Conservation (phyloP, 306 rosid species). For the Cucumis melo region DNA sequence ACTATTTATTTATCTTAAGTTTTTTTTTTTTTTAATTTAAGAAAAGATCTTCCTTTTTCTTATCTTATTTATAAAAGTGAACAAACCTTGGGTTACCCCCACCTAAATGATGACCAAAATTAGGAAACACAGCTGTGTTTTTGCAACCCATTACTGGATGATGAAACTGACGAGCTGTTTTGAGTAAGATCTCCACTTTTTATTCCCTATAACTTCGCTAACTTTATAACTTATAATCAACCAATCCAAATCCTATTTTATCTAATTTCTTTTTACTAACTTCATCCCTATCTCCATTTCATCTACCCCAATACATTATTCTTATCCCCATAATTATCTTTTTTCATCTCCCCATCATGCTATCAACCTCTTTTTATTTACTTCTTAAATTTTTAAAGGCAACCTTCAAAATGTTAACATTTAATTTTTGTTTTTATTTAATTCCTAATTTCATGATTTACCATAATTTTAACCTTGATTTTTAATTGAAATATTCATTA, state of each 20-base stretch:
- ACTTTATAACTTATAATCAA: no score
- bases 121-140: neutral
- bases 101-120: neutral
- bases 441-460: no score
- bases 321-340: no score
- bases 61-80: neutral
- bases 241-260: neutral
- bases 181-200: neutral
- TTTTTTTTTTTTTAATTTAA: neutral
- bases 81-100: neutral
- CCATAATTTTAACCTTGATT: no score
- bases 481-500: no score
- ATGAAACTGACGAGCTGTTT: neutral
- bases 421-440: no score
- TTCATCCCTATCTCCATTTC: neutral
- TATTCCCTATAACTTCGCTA: neutral
- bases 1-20: neutral
- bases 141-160: neutral
- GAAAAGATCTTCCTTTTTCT: neutral
- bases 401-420: no score
- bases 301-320: no score
- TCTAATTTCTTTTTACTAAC: neutral
- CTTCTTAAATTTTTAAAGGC: no score
- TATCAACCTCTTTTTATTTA: no score
- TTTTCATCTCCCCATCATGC: no score